Percentiles rank a stretch among this genome's conserved stretches.
phyloP scores from a whole-genome alignment of 192 early-diverging fungal species.

The Umbelopsis sp. region DNA sequence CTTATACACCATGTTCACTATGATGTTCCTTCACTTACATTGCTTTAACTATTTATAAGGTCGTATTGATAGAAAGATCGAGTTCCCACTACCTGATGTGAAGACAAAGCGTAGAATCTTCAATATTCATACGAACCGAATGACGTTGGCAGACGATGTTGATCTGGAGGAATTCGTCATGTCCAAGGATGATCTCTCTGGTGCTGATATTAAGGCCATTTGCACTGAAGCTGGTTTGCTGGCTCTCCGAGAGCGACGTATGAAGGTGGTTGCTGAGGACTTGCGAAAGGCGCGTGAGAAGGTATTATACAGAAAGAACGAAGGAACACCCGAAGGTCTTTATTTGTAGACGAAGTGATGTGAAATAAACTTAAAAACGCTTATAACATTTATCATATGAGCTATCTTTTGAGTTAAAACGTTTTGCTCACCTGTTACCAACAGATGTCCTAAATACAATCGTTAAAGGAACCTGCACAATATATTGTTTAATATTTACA shows the following conservation, averaged over 20 bases:
- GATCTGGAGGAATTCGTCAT: conserved; percentile 99
- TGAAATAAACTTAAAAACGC: background rate
- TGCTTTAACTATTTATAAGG: background rate
- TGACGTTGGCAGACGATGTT: conserved; percentile 95
- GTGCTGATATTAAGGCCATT: conserved; percentile 99
- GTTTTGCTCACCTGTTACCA: too few relatives aligned
- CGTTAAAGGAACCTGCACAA: too few relatives aligned
- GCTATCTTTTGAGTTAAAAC: too few relatives aligned
- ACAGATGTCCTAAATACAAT: too few relatives aligned
- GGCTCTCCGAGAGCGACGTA: conserved; percentile 95
- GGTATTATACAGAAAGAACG: conserved; percentile 97
- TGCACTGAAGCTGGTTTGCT: conserved; percentile 99
- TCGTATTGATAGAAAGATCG: conserved; percentile 99
- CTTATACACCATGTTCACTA: background rate
- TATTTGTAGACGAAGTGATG: conserved; percentile 62
- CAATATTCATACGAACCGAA: conserved; percentile 90
- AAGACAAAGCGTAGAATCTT: conserved; percentile 98
- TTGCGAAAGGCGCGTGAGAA: conserved; percentile 98
- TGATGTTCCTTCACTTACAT: background rate
- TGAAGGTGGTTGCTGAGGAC: conserved; percentile 98
- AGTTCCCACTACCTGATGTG: conserved; percentile 96
- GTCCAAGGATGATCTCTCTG: conserved; percentile 98
- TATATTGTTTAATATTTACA: too few relatives aligned
- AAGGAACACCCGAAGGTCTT: conserved; percentile 97
- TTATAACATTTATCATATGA: background rate